Evolutionary conservation across 305 asterid genomes (phyloP).

Genomic region (Plantago coronopus): DNA sequence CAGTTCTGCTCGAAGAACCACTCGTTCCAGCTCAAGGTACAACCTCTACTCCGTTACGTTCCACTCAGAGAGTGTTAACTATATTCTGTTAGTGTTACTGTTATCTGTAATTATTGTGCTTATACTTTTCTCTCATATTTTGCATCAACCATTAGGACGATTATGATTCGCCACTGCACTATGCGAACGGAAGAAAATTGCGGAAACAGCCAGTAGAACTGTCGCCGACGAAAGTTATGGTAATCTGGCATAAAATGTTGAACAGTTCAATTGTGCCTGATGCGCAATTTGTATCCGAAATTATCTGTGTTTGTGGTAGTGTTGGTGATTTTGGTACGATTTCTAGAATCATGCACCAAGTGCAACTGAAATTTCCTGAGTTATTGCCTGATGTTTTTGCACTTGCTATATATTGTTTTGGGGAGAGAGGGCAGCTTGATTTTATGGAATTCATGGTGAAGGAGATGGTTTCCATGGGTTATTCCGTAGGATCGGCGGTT

Average conservation of each 20-base stretch:
- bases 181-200: too few relatives aligned
- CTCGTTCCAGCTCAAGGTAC: constrained; percentile 22
- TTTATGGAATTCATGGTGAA: constrained; percentile 61
- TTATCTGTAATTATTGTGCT: constrained; percentile 30
- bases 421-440: constrained; percentile 65
- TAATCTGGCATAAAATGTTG: constrained; percentile 59
- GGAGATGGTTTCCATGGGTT: constrained; percentile 70
- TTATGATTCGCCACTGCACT: too few relatives aligned
- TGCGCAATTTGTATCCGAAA: constrained; percentile 42
- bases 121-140: constrained; percentile 32
- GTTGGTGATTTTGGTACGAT: constrained; percentile 42
- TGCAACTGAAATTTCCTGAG: constrained; percentile 37
- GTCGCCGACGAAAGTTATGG: constrained; percentile 31
- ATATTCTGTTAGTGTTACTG: too few relatives aligned
- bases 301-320: constrained; percentile 47
- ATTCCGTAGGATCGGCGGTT: constrained; percentile 48
- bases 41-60: background rate
- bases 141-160: too few relatives aligned
- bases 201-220: too few relatives aligned
- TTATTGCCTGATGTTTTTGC: constrained; percentile 36
- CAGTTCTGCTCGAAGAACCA: constrained; percentile 11
- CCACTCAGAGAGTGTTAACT: background rate
- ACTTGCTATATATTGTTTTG: constrained; percentile 51
- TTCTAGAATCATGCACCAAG: constrained; percentile 42
- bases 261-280: constrained; percentile 51